phyloP scores from a whole-genome alignment of 148 eudicot genomes.

The Persicaria tinctoria region DNA sequence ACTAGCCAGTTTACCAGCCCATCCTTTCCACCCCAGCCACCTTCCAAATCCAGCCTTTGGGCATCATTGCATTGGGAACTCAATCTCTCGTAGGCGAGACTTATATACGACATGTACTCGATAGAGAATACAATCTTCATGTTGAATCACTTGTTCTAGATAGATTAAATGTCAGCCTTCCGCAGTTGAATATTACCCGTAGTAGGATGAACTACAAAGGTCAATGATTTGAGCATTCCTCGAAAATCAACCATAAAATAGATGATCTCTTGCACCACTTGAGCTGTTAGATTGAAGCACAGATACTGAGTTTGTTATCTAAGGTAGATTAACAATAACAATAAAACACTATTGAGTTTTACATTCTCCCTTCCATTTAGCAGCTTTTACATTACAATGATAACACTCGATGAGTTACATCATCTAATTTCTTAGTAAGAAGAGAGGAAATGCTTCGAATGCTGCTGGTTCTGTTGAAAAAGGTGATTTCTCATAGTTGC shows the following conservation, averaged over 20 bases:
- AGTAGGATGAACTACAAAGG: neutral
- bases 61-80: neutral
- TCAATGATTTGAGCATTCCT: neutral
- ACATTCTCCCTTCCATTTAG: neutral
- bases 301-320: conserved; percentile 32
- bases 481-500: conserved; percentile 7
- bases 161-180: neutral
- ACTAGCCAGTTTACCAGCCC: neutral
- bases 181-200: neutral
- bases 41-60: neutral
- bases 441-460: conserved; percentile 22
- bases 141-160: neutral
- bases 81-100: neutral
- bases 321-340: conserved; percentile 25
- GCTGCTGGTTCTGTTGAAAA: conserved; percentile 5
- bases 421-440: conserved; percentile 28
- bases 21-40: neutral
- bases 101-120: neutral
- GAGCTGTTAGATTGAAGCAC: conserved; percentile 27
- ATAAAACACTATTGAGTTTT: neutral
- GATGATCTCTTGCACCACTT: neutral
- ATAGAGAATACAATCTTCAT: neutral
- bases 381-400: neutral
- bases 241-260: neutral
- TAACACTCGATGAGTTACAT: neutral